Conservation (phyloP, 352 stramenopile species). For the Phytophthora pistaciae region DNA sequence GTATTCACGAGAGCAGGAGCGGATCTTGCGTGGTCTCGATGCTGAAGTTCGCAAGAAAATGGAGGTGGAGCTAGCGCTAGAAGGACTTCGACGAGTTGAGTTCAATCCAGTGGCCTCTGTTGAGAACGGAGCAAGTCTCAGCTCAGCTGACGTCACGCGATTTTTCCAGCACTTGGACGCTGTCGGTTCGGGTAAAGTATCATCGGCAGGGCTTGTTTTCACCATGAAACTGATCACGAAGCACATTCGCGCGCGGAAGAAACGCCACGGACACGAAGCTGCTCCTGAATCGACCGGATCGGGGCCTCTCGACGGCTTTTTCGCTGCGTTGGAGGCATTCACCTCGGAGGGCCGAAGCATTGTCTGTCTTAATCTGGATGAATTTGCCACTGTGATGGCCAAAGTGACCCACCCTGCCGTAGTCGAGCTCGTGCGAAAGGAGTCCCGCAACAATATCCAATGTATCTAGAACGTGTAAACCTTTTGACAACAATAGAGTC, state of each 20-base stretch:
- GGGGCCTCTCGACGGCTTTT: constrained; percentile 26
- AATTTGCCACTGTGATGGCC: constrained; percentile 50
- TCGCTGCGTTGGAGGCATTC: constrained; percentile 23
- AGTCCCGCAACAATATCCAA: constrained; percentile 59
- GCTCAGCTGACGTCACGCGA: constrained; percentile 20
- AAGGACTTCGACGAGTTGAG: neutral
- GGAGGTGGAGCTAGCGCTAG: neutral
- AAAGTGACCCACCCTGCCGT: constrained; percentile 44
- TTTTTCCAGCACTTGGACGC: constrained; percentile 68
- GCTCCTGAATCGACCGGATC: neutral
- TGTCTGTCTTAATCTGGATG: constrained; percentile 26
- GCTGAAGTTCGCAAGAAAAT: constrained; percentile 24
- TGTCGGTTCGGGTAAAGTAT: constrained; percentile 62
- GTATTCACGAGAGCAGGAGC: constrained; percentile 32
- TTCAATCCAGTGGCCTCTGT: neutral
- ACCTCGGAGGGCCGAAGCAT: constrained; percentile 22
- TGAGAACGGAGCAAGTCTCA: constrained; percentile 4
- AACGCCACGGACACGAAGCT: neutral
- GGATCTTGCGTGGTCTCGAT: constrained; percentile 8
- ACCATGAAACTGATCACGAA: constrained; percentile 54
- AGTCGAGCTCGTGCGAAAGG: constrained; percentile 60
- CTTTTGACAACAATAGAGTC: neutral
- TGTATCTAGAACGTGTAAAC: constrained; percentile 49
- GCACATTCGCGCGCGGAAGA: constrained; percentile 38
- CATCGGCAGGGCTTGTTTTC: constrained; percentile 37